Percentiles rank a stretch among this genome's conserved stretches.
Evolutionary conservation across 2,329 filamentous ascomycete genomes (phyloP).

Genomic region (Paradendryphiella salina): DNA sequence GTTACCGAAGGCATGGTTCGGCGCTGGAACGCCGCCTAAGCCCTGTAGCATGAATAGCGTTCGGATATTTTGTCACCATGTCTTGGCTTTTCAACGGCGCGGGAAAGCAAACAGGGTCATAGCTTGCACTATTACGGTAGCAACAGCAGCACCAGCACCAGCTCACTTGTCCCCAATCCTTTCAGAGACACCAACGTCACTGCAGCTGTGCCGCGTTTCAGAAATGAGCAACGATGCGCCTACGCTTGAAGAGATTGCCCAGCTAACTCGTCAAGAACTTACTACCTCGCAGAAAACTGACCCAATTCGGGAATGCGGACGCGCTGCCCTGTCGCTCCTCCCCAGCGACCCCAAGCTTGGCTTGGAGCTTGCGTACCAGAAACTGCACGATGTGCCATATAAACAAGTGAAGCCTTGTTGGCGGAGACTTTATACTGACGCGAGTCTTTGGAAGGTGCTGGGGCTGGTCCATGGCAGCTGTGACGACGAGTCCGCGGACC

Average conservation of each 20-base stretch:
- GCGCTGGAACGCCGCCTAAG: not conserved
- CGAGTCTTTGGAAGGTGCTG: constrained; percentile 65
- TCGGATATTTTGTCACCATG: constrained; percentile 12
- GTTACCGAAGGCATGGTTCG: constrained; percentile 8
- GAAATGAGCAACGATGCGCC: constrained; percentile 22
- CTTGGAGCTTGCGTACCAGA: constrained; percentile 62
- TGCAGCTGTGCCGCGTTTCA: not conserved
- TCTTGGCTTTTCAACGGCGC: constrained; percentile 17
- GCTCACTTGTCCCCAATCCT: not conserved
- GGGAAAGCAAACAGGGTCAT: constrained; percentile 11
- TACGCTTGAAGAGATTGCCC: constrained; percentile 27
- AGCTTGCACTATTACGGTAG: constrained; percentile 15
- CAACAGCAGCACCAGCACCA: constrained; percentile 1
- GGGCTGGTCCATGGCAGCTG: constrained; percentile 24
- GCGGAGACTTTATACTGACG: constrained; percentile 72
- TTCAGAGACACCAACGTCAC: not conserved
- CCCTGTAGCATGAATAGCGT: constrained; percentile 5
- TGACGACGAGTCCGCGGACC: not conserved
- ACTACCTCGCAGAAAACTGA: constrained; percentile 25
- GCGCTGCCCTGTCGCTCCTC: constrained; percentile 47
- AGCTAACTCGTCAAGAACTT: constrained; percentile 33
- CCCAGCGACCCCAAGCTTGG: constrained; percentile 54
- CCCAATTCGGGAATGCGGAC: constrained; percentile 49
- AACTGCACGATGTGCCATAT: constrained; percentile 71
- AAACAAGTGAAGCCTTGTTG: constrained; percentile 68